These are phyloP conservation scores for Cytospora mali DNA, from an alignment of 2,329 filamentous ascomycete genomes.

Conservation along the genomic window DNA sequence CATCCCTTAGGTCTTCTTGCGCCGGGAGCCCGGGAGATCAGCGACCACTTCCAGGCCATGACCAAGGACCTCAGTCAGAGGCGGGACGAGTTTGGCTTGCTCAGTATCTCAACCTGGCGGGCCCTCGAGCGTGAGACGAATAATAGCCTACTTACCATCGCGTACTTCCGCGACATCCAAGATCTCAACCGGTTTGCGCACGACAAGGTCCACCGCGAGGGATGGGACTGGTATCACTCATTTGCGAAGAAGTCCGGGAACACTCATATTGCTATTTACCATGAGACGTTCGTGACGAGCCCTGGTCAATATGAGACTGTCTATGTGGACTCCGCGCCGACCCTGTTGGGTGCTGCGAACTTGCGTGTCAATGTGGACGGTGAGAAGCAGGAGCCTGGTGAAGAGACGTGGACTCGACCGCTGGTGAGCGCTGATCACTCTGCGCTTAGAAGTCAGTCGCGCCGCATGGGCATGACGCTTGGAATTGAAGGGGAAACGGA, in stretches of 20 bases:
- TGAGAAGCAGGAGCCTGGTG: slow-evolving; percentile 31
- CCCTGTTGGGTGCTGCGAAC: slow-evolving; percentile 39
- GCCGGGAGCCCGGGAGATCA: slow-evolving; percentile 47
- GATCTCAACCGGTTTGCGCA: slow-evolving; percentile 57
- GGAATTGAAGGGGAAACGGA: background rate
- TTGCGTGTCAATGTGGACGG: slow-evolving; percentile 23
- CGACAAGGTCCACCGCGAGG: slow-evolving; percentile 48
- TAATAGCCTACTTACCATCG: slow-evolving; percentile 45
- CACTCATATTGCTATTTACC: slow-evolving; percentile 52
- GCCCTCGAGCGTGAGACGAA: slow-evolving; percentile 39
- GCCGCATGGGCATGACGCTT: slow-evolving; percentile 33
- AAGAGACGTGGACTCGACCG: slow-evolving; percentile 38
- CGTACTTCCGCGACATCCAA: slow-evolving; percentile 55
- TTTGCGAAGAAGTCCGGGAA: slow-evolving; percentile 34
- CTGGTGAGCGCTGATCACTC: slow-evolving; percentile 39
- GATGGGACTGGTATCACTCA: slow-evolving; percentile 52
- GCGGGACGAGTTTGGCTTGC: slow-evolving; percentile 49
- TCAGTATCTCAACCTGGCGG: slow-evolving; percentile 33
- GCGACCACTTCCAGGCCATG: slow-evolving; percentile 44
- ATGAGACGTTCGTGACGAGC: slow-evolving; percentile 55
- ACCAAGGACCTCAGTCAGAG: slow-evolving; percentile 38
- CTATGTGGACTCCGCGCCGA: slow-evolving; percentile 48
- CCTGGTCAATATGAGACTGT: slow-evolving; percentile 53
- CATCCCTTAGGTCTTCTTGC: slow-evolving; percentile 53
- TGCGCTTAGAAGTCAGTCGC: slow-evolving; percentile 40